A percentile compares a stretch with the other conserved stretches of the same genome.
Conservation (phyloP, 768 basidiomycete genomes). For the Boletus patriciae region DNA sequence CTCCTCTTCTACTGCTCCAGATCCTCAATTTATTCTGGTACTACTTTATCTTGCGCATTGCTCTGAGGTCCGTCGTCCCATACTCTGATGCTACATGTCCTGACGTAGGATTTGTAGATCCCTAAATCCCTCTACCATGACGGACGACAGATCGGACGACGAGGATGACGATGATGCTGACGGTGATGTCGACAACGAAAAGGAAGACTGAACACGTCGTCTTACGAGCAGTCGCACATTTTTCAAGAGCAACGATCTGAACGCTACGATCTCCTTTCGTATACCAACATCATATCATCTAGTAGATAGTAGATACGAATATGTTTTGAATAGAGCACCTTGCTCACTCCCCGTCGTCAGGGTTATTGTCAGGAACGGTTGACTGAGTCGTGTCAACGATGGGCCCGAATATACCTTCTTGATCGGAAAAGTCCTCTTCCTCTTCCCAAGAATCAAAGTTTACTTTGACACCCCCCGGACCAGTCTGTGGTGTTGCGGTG, state of each 20-base stretch:
- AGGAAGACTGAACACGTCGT: slow-evolving; percentile 30
- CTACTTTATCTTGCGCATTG: slow-evolving; percentile 75
- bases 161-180: slow-evolving; percentile 52
- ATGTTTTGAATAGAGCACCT: background rate
- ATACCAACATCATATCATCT: slow-evolving; percentile 8
- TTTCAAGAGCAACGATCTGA: slow-evolving; percentile 5
- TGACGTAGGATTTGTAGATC: slow-evolving; percentile 44
- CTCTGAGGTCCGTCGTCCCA: slow-evolving; percentile 55
- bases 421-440: slow-evolving; percentile 48
- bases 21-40: slow-evolving; percentile 94
- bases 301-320: slow-evolving; percentile 11
- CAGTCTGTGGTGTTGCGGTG: slow-evolving; percentile 21
- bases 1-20: slow-evolving; percentile 73
- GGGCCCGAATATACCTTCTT: slow-evolving; percentile 39
- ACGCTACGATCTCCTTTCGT: background rate
- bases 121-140: slow-evolving; percentile 43
- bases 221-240: background rate
- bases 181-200: slow-evolving; percentile 25
- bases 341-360: slow-evolving; percentile 4
- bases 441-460: slow-evolving; percentile 61
- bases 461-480: slow-evolving; percentile 46
- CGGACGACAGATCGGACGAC: slow-evolving; percentile 82
- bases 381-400: slow-evolving; percentile 16
- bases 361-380: slow-evolving; percentile 1
- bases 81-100: background rate